Conservation (phyloP, 2,329 filamentous ascomycete genomes). For the Sporothrix phasma region DNA sequence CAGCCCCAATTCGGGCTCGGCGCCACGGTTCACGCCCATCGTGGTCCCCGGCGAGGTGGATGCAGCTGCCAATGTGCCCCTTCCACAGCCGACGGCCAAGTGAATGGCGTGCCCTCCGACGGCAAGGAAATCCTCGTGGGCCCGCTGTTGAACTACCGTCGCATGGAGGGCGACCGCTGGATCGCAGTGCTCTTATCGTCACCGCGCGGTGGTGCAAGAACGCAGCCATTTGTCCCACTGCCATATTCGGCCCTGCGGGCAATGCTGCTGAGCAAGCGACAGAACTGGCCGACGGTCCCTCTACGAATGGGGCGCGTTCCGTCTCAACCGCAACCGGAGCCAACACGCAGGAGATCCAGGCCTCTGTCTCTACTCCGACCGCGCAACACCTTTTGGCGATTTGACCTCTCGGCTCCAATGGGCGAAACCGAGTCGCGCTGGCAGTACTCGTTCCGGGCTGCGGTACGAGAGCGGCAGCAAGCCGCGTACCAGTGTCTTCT, state of each 20-base stretch:
- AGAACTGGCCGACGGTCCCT: slow-evolving; percentile 20
- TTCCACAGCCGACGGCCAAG: background rate
- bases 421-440: slow-evolving; percentile 60
- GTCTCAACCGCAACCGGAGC: background rate
- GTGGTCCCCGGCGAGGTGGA: slow-evolving; percentile 8
- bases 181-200: slow-evolving; percentile 75
- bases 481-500: slow-evolving; percentile 60
- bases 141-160: slow-evolving; percentile 67
- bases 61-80: background rate
- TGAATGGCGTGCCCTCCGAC: slow-evolving; percentile 25
- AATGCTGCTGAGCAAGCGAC: slow-evolving; percentile 22
- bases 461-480: slow-evolving; percentile 42
- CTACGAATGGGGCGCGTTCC: slow-evolving; percentile 32
- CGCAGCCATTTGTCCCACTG: slow-evolving; percentile 48
- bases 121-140: slow-evolving; percentile 58
- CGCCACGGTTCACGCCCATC: slow-evolving; percentile 14
- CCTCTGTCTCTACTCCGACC: slow-evolving; percentile 55
- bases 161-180: slow-evolving; percentile 62
- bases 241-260: slow-evolving; percentile 39
- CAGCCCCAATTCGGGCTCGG: background rate
- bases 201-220: slow-evolving; percentile 58
- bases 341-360: slow-evolving; percentile 34
- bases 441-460: slow-evolving; percentile 65
- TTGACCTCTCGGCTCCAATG: slow-evolving; percentile 71
- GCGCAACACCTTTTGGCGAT: slow-evolving; percentile 83